Conservation (phyloP, 2,329 filamentous ascomycete species). For the Akanthomyces muscarius region DNA sequence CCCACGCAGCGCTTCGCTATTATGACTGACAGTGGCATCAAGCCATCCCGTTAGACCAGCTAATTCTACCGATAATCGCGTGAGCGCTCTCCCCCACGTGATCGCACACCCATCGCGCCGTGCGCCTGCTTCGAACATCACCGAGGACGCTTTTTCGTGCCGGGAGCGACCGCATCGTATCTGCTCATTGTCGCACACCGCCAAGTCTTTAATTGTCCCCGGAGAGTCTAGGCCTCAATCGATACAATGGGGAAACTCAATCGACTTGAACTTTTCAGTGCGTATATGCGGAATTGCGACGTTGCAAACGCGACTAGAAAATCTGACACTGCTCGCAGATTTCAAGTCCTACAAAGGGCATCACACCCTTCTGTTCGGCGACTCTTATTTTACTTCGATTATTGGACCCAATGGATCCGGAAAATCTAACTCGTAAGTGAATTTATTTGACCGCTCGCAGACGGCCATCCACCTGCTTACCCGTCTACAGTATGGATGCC, state of each 20-base stretch:
- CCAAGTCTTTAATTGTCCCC: background rate
- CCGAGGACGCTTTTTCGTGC: slow-evolving; percentile 7
- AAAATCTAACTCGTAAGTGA: slow-evolving; percentile 88
- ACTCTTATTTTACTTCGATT: slow-evolving; percentile 98
- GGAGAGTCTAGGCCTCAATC: background rate
- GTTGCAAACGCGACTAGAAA: background rate
- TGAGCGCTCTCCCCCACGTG: background rate
- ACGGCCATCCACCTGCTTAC: slow-evolving; percentile 10
- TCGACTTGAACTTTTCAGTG: slow-evolving; percentile 89
- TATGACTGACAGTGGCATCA: slow-evolving; percentile 49
- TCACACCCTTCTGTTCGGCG: slow-evolving; percentile 88
- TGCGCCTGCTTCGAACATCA: background rate
- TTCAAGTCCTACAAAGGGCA: slow-evolving; percentile 99
- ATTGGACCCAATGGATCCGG: slow-evolving; percentile 99
- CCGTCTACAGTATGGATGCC: slow-evolving; percentile 76
- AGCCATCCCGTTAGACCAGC: background rate
- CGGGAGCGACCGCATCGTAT: background rate
- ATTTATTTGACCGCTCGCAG: background rate
- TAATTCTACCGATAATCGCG: background rate
- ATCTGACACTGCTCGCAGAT: slow-evolving; percentile 48
- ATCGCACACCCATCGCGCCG: background rate
- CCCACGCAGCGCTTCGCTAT: slow-evolving; percentile 32
- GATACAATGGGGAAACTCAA: slow-evolving; percentile 90
- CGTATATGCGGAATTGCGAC: slow-evolving; percentile 26
- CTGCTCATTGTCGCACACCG: background rate